Conservation (phyloP, 495 filamentous ascomycete species). For the Neurospora sp. region DNA sequence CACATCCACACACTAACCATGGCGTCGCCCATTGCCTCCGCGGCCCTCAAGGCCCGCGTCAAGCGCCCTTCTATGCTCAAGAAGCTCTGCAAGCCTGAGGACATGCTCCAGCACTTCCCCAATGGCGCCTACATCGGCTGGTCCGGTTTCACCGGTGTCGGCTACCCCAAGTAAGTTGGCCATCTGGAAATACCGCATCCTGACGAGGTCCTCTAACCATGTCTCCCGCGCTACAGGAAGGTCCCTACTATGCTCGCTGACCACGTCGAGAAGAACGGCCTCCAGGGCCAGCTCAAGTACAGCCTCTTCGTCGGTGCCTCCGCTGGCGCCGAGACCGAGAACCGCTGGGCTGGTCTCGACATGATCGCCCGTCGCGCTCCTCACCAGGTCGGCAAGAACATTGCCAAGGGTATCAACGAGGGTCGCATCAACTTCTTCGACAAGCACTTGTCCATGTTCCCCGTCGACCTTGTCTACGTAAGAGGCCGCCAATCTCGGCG, state of each 20-base stretch:
- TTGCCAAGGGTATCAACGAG: constrained; percentile 82
- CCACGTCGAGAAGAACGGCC: constrained; percentile 79
- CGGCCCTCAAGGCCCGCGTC: constrained; percentile 64
- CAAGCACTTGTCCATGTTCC: constrained; percentile 90
- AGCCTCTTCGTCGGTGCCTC: constrained; percentile 82
- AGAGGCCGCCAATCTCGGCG: not conserved
- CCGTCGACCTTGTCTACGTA: constrained; percentile 68
- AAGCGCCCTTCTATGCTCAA: constrained; percentile 66
- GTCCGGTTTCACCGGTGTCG: constrained; percentile 87
- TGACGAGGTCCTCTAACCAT: not conserved
- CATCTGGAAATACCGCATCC: not conserved
- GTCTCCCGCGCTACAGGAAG: constrained; percentile 41
- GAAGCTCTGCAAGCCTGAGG: constrained; percentile 69
- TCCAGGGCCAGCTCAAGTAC: constrained; percentile 78
- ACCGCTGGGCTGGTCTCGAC: constrained; percentile 73
- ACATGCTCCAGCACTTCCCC: constrained; percentile 71
- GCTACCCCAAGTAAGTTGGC: constrained; percentile 69
- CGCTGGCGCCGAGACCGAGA: constrained; percentile 83
- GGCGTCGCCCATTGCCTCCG: constrained; percentile 50
- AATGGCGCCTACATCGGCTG: constrained; percentile 77
- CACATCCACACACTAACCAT: constrained; percentile 13
- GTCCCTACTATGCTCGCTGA: constrained; percentile 77
- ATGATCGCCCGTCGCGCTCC: constrained; percentile 84
- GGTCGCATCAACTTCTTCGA: constrained; percentile 89
- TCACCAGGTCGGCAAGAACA: constrained; percentile 87